Evolutionary conservation across 169 alveolate genomes (phyloP).

Genomic region (Plasmodium chabaudi): DNA sequence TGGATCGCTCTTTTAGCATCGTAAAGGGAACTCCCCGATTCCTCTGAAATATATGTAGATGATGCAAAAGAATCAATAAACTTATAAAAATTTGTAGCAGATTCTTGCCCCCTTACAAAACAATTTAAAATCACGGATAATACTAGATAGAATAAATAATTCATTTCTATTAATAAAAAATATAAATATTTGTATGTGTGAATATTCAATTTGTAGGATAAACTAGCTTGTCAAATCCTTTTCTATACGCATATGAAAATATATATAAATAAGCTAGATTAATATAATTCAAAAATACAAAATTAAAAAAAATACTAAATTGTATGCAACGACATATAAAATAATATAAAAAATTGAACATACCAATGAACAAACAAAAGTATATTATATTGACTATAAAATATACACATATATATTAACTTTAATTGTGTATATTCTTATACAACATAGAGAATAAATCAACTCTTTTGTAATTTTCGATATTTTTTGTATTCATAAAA

Average conservation of each 20-base stretch:
- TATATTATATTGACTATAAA: too few species aligned
- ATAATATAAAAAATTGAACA: too few species aligned
- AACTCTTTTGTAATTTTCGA: too few species aligned
- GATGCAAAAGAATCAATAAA: conserved; percentile 83
- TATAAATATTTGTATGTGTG: not conserved
- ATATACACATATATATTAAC: too few species aligned
- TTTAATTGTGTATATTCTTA: too few species aligned
- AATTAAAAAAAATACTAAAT: too few species aligned
- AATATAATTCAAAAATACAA: too few species aligned
- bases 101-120: conserved; percentile 64
- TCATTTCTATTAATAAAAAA: conserved; percentile 29
- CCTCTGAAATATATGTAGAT: conserved; percentile 80
- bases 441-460: too few species aligned
- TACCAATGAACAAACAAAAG: too few species aligned
- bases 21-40: conserved; percentile 76
- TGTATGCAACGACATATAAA: not conserved
- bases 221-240: not conserved
- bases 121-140: conserved; percentile 29
- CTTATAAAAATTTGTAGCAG: conserved; percentile 80
- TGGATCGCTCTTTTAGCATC: conserved; percentile 86
- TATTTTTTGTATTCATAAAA: too few species aligned
- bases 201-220: conserved; percentile 1
- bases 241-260: too few species aligned
- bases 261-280: too few species aligned
- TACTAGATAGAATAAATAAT: conserved; percentile 29